Percentiles rank a stretch among this genome's conserved stretches.
These are phyloP conservation scores for Suillus brevipes DNA, from an alignment of 768 basidiomycete genomes.

Conservation along the genomic window DNA sequence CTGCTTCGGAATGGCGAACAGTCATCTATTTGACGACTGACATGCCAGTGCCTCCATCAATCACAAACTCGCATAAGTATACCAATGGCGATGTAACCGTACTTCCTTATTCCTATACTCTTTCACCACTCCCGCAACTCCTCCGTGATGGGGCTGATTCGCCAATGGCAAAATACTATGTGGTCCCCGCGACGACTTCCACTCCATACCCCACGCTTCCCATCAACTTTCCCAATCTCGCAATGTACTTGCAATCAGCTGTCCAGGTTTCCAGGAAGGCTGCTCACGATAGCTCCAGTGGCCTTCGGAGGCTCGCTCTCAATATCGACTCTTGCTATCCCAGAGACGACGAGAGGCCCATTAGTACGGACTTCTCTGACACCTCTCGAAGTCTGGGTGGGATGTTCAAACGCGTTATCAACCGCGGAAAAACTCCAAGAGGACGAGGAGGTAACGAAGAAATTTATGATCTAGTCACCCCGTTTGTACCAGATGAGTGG, in stretches of 20 bases:
- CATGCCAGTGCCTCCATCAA: slow-evolving; percentile 52
- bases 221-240: slow-evolving; percentile 73
- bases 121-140: slow-evolving; percentile 58
- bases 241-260: slow-evolving; percentile 71
- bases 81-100: slow-evolving; percentile 59
- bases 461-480: slow-evolving; percentile 79
- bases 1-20: slow-evolving; percentile 66
- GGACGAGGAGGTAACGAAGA: slow-evolving; percentile 68
- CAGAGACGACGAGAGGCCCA: slow-evolving; percentile 31
- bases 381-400: slow-evolving; percentile 46
- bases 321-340: slow-evolving; percentile 70
- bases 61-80: slow-evolving; percentile 47
- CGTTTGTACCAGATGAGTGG: slow-evolving; percentile 77
- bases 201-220: slow-evolving; percentile 72
- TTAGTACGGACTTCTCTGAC: slow-evolving; percentile 33
- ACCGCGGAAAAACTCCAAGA: slow-evolving; percentile 48
- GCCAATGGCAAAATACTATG: slow-evolving; percentile 65
- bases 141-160: slow-evolving; percentile 67
- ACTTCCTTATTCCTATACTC: slow-evolving; percentile 72
- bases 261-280: slow-evolving; percentile 68
- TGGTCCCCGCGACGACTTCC: slow-evolving; percentile 58
- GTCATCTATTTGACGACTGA: slow-evolving; percentile 80
- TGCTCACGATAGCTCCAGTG: slow-evolving; percentile 57
- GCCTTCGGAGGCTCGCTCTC: slow-evolving; percentile 67
- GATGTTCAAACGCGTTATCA: slow-evolving; percentile 62